Base-by-base conservation (phyloP, 768 basidiomycete species). In the Lactarius tabidus region DNA sequence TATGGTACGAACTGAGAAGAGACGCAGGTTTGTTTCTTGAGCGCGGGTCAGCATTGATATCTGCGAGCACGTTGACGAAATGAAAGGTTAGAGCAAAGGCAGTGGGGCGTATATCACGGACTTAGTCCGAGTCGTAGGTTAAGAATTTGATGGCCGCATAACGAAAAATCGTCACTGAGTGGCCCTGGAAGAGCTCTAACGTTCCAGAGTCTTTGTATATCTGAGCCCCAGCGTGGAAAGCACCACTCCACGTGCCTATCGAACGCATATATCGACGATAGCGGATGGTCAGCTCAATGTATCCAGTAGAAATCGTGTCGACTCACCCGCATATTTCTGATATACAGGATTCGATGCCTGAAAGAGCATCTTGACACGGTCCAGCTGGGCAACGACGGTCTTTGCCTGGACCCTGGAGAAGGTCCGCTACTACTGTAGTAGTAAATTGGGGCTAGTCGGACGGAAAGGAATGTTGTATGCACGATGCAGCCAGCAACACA, bases 81-180 rank as follows among this genome's bases (percentile, higher is more conserved):
- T n/a, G 2, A 26, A 55, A 29, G 18, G 39, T 23, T n/a, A 36
- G 63, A 20, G 56, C n/a, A 65, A 20, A 63, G 28, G 15, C 1
- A 29, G 36, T 3, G 59, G 45, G 26, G 77, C 81, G 72, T 69
- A 95, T 93, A 67, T 84, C 73, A 76, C 92, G 90, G 63, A 91
- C 79, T 74, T 91, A 86, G 75, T n/a, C n/a, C n/a, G n/a, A n/a
- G n/a, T 98, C 96, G 74, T 98, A 99, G 5, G 91, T 85, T 88
- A 98, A 94, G 73, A 94, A 99, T 76, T 95, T 97, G 76, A 98
- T 91, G 65, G 89, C 93, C 33, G 97, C 97, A 72, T 98, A 98
- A 9, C 97, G 97, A 75, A 97, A 96, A 71, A 98, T 89, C 3
- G 97, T 99, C 38, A 93, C 91, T 17, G 95, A 95, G 75, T 99